Evolutionary conservation across 352 stramenopile species (phyloP).

Genomic region (Globisporangium perplexum): DNA sequence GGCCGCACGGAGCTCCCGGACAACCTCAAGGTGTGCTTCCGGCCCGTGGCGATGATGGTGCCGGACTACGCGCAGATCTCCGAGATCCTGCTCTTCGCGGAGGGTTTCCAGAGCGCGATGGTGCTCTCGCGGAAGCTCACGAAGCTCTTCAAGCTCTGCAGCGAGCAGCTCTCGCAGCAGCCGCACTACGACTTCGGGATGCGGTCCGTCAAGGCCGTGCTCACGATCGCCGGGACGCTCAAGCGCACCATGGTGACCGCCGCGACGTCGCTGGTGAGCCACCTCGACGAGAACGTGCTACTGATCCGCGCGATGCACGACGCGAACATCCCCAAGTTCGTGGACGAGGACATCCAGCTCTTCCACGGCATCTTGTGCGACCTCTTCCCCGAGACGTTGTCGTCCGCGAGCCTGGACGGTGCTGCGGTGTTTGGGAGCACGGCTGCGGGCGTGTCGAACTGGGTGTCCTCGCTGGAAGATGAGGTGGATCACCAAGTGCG

Average conservation of each 20-base stretch:
- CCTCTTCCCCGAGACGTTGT: slow-evolving; percentile 66
- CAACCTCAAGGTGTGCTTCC: slow-evolving; percentile 82
- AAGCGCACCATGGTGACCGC: slow-evolving; percentile 31
- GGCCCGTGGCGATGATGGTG: slow-evolving; percentile 87
- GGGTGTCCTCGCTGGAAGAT: slow-evolving; percentile 55
- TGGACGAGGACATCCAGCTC: slow-evolving; percentile 82
- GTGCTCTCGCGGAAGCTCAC: slow-evolving; percentile 62
- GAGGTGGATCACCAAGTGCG: slow-evolving; percentile 76
- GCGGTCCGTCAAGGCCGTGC: slow-evolving; percentile 75
- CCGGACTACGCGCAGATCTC: slow-evolving; percentile 81
- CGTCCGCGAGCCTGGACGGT: not conserved
- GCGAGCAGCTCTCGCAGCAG: slow-evolving; percentile 81
- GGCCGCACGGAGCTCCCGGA: slow-evolving; percentile 80
- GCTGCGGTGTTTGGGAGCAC: not conserved
- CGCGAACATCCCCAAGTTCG: slow-evolving; percentile 89
- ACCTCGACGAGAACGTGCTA: slow-evolving; percentile 58
- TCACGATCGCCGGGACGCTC: slow-evolving; percentile 69
- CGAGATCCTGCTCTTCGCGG: slow-evolving; percentile 79
- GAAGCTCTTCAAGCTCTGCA: slow-evolving; percentile 80
- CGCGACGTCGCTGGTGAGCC: slow-evolving; percentile 11
- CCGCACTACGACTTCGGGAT: slow-evolving; percentile 89
- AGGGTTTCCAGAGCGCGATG: slow-evolving; percentile 69
- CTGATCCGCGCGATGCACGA: slow-evolving; percentile 94
- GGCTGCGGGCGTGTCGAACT: slow-evolving; percentile 15
- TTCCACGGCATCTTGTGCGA: slow-evolving; percentile 89